Evolutionary conservation across 495 filamentous ascomycete genomes (phyloP).

Genomic region (Clavariopsis aquatica): DNA sequence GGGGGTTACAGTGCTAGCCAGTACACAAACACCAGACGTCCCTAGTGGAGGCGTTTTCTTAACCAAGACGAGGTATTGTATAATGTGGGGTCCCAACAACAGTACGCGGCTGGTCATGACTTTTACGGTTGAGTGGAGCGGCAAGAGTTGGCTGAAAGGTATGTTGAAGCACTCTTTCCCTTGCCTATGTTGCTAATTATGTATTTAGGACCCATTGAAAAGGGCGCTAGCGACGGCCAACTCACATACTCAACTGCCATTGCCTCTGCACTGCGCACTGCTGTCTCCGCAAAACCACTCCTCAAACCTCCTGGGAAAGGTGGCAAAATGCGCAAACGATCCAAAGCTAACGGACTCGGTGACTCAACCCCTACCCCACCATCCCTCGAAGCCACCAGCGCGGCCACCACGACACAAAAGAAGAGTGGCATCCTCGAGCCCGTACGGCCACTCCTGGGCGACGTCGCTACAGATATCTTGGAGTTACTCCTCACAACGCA

Average conservation of each 20-base stretch:
- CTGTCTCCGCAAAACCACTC: constrained; percentile 62
- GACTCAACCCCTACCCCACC: constrained; percentile 22
- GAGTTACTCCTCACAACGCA: constrained; percentile 67
- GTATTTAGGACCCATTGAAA: constrained; percentile 80
- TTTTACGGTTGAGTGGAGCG: constrained; percentile 91
- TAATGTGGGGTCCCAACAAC: constrained; percentile 86
- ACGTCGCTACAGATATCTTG: constrained; percentile 64
- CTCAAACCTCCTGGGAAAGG: constrained; percentile 53
- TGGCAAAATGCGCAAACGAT: constrained; percentile 57
- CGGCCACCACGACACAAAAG: constrained; percentile 31
- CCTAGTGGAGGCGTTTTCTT: constrained; percentile 89
- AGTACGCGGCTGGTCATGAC: constrained; percentile 79
- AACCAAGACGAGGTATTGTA: constrained; percentile 89
- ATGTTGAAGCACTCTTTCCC: constrained; percentile 35
- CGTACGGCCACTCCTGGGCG: constrained; percentile 59
- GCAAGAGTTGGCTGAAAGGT: constrained; percentile 99
- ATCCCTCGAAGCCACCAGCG: constrained; percentile 33
- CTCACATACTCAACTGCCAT: constrained; percentile 75
- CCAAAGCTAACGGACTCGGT: constrained; percentile 47
- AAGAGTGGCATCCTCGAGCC: constrained; percentile 79
- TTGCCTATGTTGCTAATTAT: constrained; percentile 19
- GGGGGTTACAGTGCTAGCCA: constrained; percentile 64
- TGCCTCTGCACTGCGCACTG: constrained; percentile 68
- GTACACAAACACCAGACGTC: constrained; percentile 91
- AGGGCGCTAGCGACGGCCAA: constrained; percentile 91